A percentile compares a stretch with the other conserved stretches of the same genome.
These are phyloP conservation scores for Cladosporium sp. DNA, from an alignment of 2,329 filamentous ascomycete genomes.

Conservation along the genomic window DNA sequence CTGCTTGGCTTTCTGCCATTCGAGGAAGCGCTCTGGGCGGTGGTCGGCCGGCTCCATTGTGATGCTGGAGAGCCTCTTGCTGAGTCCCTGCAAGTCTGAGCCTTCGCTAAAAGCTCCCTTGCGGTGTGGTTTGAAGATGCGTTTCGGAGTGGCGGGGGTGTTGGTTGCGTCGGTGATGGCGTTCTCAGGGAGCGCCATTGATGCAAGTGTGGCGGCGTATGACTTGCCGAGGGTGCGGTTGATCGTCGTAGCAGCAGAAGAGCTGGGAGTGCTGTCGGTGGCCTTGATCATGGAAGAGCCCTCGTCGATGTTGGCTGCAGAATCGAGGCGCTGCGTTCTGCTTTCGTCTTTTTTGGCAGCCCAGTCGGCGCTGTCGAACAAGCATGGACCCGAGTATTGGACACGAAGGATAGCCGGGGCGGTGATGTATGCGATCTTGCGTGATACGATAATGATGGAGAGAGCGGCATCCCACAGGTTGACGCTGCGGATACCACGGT, in stretches of 20 bases:
- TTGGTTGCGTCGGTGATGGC: conserved; percentile 28
- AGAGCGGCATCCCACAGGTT: conserved; percentile 38
- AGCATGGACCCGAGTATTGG: conserved; percentile 16
- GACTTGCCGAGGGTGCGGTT: conserved; percentile 14
- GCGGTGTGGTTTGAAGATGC: conserved; percentile 29
- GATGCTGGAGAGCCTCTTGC: conserved; percentile 22
- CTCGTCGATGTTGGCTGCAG: not conserved
- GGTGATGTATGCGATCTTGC: conserved; percentile 26
- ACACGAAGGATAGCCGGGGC: conserved; percentile 14
- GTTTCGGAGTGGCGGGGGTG: conserved; percentile 24
- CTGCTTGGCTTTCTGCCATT: conserved; percentile 23
- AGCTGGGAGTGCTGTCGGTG: not conserved
- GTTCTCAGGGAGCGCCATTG: conserved; percentile 21
- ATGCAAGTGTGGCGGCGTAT: conserved; percentile 27
- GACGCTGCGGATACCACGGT: conserved; percentile 28
- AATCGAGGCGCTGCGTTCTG: not conserved
- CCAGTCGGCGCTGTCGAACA: conserved; percentile 10
- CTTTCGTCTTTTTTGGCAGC: not conserved
- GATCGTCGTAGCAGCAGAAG: conserved; percentile 4
- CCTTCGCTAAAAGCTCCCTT: conserved; percentile 29
- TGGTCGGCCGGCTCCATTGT: conserved; percentile 15
- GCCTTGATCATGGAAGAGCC: not conserved
- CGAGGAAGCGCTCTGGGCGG: conserved; percentile 21
- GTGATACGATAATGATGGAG: conserved; percentile 27
- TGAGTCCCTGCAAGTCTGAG: conserved; percentile 23